Conservation (phyloP, 1,139 yeast species). For the Lodderomyces parapsilosis region DNA sequence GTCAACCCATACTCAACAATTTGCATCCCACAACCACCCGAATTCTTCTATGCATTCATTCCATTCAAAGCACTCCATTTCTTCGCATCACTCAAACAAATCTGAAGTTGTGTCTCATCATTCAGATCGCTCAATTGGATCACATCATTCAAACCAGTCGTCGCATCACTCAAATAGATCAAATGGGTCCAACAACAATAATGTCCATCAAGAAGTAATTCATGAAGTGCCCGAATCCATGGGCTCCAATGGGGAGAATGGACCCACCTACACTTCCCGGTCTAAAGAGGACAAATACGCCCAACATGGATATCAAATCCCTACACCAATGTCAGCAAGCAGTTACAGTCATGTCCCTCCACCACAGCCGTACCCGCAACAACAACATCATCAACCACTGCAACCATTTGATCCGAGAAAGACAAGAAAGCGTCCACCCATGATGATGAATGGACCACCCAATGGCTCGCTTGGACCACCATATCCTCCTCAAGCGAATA, state of each 20-base stretch:
- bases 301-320: constrained; percentile 7
- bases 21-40: constrained; percentile 1
- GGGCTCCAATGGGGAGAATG: neutral
- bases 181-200: neutral
- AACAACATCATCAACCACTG: neutral
- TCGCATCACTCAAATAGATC: constrained; percentile 1
- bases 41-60: constrained; percentile 5
- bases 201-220: constrained; percentile 1
- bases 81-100: neutral
- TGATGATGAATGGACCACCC: neutral
- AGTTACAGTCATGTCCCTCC: neutral
- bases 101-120: constrained; percentile 2
- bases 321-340: neutral
- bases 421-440: constrained; percentile 8
- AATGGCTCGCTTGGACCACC: neutral
- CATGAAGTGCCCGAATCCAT: neutral
- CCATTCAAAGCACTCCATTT: constrained; percentile 1
- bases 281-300: constrained; percentile 2
- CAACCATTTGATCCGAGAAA: constrained; percentile 15
- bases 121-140: constrained; percentile 2
- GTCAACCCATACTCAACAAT: neutral
- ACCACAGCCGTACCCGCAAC: constrained; percentile 2
- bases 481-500: constrained; percentile 3
- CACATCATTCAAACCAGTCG: neutral
- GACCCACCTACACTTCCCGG: constrained; percentile 1